Conservation (phyloP, 345 rosid genomes). For the Corchorus olitorius region DNA sequence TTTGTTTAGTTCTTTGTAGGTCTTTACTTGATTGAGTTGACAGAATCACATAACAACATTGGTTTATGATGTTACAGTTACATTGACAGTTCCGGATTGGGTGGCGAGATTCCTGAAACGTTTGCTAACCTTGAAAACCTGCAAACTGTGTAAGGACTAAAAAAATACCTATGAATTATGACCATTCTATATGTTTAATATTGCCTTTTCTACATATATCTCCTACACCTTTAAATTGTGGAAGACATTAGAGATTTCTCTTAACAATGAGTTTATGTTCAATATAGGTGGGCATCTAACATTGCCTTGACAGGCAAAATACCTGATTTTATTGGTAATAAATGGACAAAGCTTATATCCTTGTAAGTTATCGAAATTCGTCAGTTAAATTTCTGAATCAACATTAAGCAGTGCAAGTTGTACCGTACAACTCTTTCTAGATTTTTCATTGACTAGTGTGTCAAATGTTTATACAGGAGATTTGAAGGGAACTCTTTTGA, state of each 20-base stretch:
- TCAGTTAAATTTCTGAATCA: neutral
- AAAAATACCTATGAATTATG: neutral
- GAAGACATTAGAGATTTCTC: too few species aligned
- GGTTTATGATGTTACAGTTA: constrained; percentile 36
- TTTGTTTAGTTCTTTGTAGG: neutral
- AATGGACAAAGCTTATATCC: constrained; percentile 31
- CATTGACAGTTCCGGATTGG: constrained; percentile 50
- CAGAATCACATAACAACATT: neutral
- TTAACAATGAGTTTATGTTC: neutral
- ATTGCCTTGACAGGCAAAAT: constrained; percentile 36
- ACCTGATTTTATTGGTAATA: constrained; percentile 38
- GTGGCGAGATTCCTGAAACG: constrained; percentile 58
- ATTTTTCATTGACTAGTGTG: neutral
- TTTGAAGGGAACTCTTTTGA: constrained; percentile 38
- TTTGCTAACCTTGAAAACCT: constrained; percentile 51
- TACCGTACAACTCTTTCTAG: too few species aligned
- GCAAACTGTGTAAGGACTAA: constrained; percentile 59
- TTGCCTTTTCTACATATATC: neutral
- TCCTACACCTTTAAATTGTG: neutral
- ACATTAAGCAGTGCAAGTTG: too few species aligned
- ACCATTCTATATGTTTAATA: neutral
- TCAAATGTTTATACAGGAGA: constrained; percentile 26
- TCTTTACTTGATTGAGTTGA: neutral
- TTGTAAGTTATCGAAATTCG: constrained; percentile 22
- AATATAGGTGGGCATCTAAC: constrained; percentile 34